Evolutionary conservation across 371 early-diverging fungal genomes (phyloP).

Genomic region (Rhizopus arrhizus): DNA sequence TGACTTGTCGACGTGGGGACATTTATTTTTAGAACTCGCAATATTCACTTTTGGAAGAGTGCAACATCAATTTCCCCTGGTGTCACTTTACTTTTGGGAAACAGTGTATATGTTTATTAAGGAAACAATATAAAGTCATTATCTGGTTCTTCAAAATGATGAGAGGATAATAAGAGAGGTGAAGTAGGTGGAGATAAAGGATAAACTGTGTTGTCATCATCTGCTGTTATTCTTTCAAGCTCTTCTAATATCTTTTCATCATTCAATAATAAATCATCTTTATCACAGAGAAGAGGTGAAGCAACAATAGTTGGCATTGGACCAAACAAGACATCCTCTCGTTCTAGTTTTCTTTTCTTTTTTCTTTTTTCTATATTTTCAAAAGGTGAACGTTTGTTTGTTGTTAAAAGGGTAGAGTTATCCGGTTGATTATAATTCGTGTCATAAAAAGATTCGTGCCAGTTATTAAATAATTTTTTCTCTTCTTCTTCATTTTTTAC

Average conservation of each 20-base stretch:
- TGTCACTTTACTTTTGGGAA: constrained; percentile 16
- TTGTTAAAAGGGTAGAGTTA: not conserved
- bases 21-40: not conserved
- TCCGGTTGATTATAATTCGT: not conserved
- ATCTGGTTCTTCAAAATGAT: not conserved
- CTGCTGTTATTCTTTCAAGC: not conserved
- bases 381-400: not conserved
- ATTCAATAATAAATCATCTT: not conserved
- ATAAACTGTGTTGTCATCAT: not conserved
- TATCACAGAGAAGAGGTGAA: not conserved
- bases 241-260: not conserved
- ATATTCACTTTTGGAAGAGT: not conserved
- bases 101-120: constrained; percentile 9
- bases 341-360: not conserved
- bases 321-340: not conserved
- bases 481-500: not conserved
- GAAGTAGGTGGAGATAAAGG: not conserved
- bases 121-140: constrained; percentile 1
- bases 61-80: not conserved
- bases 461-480: not conserved
- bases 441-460: constrained; percentile 6
- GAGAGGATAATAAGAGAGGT: not conserved
- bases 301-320: not conserved
- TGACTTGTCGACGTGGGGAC: too few species aligned
- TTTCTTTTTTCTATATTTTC: not conserved